Conservation (phyloP, 1,139 yeast species). For the Wickerhamomyces sp. region DNA sequence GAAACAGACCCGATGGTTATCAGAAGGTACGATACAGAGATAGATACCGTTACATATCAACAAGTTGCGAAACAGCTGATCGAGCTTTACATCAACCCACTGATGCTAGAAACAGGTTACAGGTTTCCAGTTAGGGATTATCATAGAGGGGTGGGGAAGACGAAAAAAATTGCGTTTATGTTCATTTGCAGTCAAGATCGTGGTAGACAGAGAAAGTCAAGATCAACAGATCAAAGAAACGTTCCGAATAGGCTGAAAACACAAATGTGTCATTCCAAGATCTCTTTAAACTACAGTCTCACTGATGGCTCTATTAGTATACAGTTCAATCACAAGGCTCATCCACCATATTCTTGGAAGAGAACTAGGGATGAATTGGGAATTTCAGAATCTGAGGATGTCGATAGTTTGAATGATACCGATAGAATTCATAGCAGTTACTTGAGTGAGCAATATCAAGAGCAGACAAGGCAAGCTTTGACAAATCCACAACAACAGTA, state of each 20-base stretch:
- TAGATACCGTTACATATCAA: constrained; percentile 27
- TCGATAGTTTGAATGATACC: not conserved
- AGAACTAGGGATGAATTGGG: constrained; percentile 5
- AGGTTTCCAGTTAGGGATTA: constrained; percentile 37
- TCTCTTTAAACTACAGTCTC: constrained; percentile 32
- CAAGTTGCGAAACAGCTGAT: constrained; percentile 29
- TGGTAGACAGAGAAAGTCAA: constrained; percentile 33
- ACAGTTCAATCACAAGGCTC: constrained; percentile 33
- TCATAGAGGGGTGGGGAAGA: constrained; percentile 35
- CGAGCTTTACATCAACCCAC: constrained; percentile 31
- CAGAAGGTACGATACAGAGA: constrained; percentile 26
- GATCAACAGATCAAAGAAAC: constrained; percentile 32
- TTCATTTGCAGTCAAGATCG: constrained; percentile 39
- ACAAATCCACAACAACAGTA: constrained; percentile 4
- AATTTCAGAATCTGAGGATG: not conserved
- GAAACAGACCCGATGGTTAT: constrained; percentile 25
- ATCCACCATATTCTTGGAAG: constrained; percentile 28
- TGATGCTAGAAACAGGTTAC: constrained; percentile 34
- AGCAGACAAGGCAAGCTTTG: constrained; percentile 4
- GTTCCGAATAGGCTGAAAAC: constrained; percentile 33
- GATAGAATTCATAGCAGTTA: not conserved
- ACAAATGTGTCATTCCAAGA: constrained; percentile 33
- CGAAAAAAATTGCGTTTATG: constrained; percentile 36
- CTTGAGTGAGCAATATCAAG: constrained; percentile 4
- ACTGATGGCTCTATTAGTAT: constrained; percentile 30